phyloP scores from a whole-genome alignment of 148 eudicot genomes.

The Tetragonia tetragonoides region DNA sequence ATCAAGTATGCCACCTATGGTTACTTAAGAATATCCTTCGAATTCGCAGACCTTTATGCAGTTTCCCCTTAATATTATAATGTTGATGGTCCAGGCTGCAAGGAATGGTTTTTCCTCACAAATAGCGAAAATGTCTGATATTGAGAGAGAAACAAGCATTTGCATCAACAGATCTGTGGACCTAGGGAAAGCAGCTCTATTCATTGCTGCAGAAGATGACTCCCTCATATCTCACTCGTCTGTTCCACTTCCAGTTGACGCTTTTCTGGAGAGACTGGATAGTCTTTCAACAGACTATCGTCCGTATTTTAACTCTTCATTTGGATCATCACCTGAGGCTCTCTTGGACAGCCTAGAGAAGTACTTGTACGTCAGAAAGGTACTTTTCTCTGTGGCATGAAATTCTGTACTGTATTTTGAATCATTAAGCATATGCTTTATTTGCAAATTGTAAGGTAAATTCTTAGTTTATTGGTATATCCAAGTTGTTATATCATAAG shows the following conservation, averaged over 20 bases:
- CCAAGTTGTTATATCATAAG: neutral
- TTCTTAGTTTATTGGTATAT: neutral
- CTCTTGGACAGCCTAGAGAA: constrained; percentile 65
- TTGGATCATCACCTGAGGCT: constrained; percentile 65
- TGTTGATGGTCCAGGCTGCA: constrained; percentile 45
- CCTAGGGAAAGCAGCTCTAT: constrained; percentile 69
- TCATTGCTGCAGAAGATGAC: constrained; percentile 89
- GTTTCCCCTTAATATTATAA: neutral
- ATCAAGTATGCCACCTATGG: too few relatives aligned
- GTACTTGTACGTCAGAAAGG: constrained; percentile 74
- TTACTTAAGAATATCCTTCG: too few relatives aligned
- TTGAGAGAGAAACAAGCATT: constrained; percentile 85
- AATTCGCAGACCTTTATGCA: neutral
- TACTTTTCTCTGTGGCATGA: constrained; percentile 19
- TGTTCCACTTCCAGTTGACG: constrained; percentile 90
- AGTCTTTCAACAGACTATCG: constrained; percentile 64
- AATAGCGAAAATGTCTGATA: constrained; percentile 48
- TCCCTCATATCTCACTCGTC: constrained; percentile 89
- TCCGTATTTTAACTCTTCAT: constrained; percentile 60
- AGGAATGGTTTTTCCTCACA: constrained; percentile 68
- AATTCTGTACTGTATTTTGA: neutral
- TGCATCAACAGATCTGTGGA: constrained; percentile 62
- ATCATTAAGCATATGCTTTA: neutral
- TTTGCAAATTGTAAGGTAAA: neutral
- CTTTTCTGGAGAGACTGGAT: constrained; percentile 68